phyloP scores from a whole-genome alignment of 2,329 filamentous ascomycete genomes.

The Apiospora pterosperma region DNA sequence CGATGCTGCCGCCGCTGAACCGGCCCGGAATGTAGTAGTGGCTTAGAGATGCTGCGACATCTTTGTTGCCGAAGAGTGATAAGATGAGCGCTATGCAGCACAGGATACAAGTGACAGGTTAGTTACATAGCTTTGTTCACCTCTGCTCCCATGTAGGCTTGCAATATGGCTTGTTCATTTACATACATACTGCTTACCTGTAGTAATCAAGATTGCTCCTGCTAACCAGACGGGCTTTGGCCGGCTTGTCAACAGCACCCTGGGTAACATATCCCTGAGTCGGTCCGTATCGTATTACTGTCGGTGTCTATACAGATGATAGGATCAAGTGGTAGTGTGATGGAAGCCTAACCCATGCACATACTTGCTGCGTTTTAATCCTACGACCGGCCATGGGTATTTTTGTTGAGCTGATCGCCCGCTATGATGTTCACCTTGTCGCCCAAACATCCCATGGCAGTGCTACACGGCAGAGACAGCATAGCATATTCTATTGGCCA shows the following conservation, averaged over 20 bases:
- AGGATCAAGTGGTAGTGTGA: background rate
- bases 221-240: background rate
- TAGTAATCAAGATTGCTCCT: background rate
- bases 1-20: background rate
- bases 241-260: background rate
- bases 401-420: background rate
- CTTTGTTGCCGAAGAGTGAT: background rate
- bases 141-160: background rate
- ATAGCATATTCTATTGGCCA: background rate
- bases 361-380: background rate
- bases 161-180: background rate
- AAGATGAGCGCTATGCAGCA: background rate
- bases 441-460: background rate
- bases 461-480: background rate
- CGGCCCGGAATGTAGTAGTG: slow-evolving; percentile 1
- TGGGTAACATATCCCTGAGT: background rate
- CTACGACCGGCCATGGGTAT: background rate
- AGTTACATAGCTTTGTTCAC: background rate
- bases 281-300: background rate
- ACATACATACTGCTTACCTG: background rate
- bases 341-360: background rate
- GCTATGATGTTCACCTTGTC: background rate
- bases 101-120: background rate
- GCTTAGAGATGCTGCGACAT: background rate
- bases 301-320: background rate